Percentiles rank a stretch among this genome's conserved stretches.
Evolutionary conservation across 2,329 filamentous ascomycete genomes (phyloP).

Genomic region (Boeremia lycopersici): DNA sequence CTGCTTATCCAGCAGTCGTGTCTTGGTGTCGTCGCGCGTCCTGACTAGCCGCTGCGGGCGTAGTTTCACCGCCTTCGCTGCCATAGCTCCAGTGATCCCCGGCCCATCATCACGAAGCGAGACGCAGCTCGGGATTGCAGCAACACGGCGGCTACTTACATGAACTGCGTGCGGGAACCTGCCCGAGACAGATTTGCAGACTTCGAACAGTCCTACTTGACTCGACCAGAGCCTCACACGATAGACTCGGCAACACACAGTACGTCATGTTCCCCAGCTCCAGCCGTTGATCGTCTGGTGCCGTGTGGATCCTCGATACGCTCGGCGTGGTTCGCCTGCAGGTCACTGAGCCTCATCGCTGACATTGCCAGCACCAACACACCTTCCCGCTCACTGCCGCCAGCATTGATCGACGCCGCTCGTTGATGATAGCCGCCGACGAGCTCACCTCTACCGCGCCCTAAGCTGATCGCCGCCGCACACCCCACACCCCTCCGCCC

Average conservation of each 20-base stretch:
- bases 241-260: constrained; percentile 1
- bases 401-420: constrained; percentile 5
- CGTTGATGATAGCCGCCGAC: constrained; percentile 10
- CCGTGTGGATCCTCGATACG: constrained; percentile 18
- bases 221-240: not conserved
- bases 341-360: constrained; percentile 16
- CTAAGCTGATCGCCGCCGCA: constrained; percentile 13
- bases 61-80: constrained; percentile 16
- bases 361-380: constrained; percentile 4
- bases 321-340: constrained; percentile 16
- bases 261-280: constrained; percentile 17
- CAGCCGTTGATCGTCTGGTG: constrained; percentile 13
- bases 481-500: constrained; percentile 22
- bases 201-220: not conserved
- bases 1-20: not conserved
- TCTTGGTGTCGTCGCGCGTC: constrained; percentile 16
- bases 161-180: constrained; percentile 21
- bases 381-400: not conserved
- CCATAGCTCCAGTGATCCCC: constrained; percentile 26
- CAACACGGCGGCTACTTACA: constrained; percentile 39
- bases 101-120: constrained; percentile 15
- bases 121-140: constrained; percentile 22
- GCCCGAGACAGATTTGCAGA: constrained; percentile 6
- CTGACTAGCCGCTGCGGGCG: constrained; percentile 21
- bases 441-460: constrained; percentile 13